These are phyloP conservation scores for Backusella luteola DNA, from an alignment of 192 early-diverging fungal genomes.

Conservation along the genomic window DNA sequence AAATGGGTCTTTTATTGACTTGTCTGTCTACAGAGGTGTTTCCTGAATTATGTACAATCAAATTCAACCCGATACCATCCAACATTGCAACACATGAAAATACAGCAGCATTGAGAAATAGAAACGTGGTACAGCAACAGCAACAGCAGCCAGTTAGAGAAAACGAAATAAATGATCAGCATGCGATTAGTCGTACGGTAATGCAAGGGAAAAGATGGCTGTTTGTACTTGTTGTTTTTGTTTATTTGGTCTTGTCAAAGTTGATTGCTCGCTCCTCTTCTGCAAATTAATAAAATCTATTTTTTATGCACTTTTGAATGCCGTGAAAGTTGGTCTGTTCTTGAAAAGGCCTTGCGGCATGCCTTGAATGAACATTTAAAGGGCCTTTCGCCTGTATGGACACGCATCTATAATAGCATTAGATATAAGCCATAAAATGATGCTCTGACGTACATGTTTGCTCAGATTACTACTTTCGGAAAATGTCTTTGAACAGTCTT, in stretches of 20 bases:
- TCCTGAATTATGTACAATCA: constrained; percentile 74
- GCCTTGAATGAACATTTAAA: constrained; percentile 56
- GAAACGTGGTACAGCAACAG: constrained; percentile 1
- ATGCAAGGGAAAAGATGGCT: constrained; percentile 58
- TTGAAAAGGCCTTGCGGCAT: constrained; percentile 50
- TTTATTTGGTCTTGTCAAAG: constrained; percentile 55
- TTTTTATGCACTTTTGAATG: constrained; percentile 22
- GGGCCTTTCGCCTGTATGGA: constrained; percentile 67
- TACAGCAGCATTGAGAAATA: constrained; percentile 7
- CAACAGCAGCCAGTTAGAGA: constrained; percentile 26
- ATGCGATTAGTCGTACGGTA: constrained; percentile 33
- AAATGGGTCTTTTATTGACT: background rate
- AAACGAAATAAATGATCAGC: constrained; percentile 14
- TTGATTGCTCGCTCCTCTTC: constrained; percentile 32
- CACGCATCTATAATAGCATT: constrained; percentile 37
- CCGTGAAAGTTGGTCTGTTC: constrained; percentile 49
- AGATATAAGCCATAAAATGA: background rate
- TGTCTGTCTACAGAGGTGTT: constrained; percentile 55
- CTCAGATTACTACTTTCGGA: constrained; percentile 56
- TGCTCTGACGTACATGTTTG: constrained; percentile 41
- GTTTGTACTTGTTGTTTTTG: constrained; percentile 54
- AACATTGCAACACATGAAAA: background rate
- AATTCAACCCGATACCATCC: constrained; percentile 27
- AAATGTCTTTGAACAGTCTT: constrained; percentile 54
- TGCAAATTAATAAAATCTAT: background rate